A percentile compares a stretch with the other conserved stretches of the same genome.
Evolutionary conservation across 129 eudicot genomes (phyloP).

Genomic region (Oenanthe sinensis): DNA sequence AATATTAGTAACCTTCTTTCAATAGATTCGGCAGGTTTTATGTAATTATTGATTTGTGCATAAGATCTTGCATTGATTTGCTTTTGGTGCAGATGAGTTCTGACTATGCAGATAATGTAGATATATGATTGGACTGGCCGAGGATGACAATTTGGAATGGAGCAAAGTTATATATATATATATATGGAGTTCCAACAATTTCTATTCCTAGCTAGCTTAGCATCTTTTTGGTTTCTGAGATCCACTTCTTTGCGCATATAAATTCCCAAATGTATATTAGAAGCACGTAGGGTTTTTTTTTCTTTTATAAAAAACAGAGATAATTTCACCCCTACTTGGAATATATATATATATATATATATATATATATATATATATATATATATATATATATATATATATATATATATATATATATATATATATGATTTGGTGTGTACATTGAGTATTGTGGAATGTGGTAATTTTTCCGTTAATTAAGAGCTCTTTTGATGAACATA

Average conservation of each 20-base stretch:
- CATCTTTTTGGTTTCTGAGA: background rate
- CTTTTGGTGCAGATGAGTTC: background rate
- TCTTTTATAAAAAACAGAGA: background rate
- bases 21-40: background rate
- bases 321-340: no score
- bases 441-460: no score
- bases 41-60: no score
- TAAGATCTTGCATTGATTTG: background rate
- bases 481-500: no score
- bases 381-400: no score
- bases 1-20: background rate
- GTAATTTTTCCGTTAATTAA: no score
- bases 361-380: no score
- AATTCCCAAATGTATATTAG: no score
- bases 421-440: no score
- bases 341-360: no score
- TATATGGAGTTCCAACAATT: background rate
- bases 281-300: background rate
- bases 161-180: background rate
- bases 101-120: background rate
- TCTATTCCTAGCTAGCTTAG: background rate
- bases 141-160: background rate
- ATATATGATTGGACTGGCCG: background rate
- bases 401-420: no score
- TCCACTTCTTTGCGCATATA: background rate